These are phyloP conservation scores for Heterobasidion occidentale DNA, from an alignment of 1,284 basidiomycete genomes.

Conservation along the genomic window DNA sequence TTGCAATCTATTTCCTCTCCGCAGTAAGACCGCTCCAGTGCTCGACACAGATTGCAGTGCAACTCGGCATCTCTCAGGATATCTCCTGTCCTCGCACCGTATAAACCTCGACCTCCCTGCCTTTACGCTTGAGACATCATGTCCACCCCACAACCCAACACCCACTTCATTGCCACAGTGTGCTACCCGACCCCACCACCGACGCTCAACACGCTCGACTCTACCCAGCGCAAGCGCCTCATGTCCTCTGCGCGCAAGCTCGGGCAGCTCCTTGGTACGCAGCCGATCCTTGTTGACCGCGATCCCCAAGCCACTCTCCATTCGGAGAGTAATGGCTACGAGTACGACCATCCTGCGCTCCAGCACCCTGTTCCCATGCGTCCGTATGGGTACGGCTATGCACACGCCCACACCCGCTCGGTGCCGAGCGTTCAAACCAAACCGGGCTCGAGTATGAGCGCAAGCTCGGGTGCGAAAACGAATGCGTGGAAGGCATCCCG, in stretches of 20 bases:
- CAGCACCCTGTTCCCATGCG: too few relatives aligned
- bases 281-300: conserved; percentile 41
- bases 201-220: conserved; percentile 41
- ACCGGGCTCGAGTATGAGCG: not conserved
- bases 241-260: conserved; percentile 55
- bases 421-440: not conserved
- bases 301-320: conserved; percentile 2
- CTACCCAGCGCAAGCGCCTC: conserved; percentile 41
- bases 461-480: not conserved
- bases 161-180: not conserved
- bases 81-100: too few relatives aligned
- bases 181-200: conserved; percentile 20
- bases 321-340: too few relatives aligned
- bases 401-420: conserved; percentile 8
- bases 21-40: too few relatives aligned
- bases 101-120: too few relatives aligned
- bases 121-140: too few relatives aligned
- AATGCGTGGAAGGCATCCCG: not conserved
- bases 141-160: too few relatives aligned
- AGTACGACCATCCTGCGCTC: too few relatives aligned
- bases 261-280: conserved; percentile 45
- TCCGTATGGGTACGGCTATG: not conserved
- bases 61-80: too few relatives aligned
- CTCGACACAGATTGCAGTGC: too few relatives aligned
- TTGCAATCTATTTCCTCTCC: too few relatives aligned